Base-by-base conservation (phyloP, 1,284 basidiomycete genomes). In the Sanghuangporus baumii region DNA sequence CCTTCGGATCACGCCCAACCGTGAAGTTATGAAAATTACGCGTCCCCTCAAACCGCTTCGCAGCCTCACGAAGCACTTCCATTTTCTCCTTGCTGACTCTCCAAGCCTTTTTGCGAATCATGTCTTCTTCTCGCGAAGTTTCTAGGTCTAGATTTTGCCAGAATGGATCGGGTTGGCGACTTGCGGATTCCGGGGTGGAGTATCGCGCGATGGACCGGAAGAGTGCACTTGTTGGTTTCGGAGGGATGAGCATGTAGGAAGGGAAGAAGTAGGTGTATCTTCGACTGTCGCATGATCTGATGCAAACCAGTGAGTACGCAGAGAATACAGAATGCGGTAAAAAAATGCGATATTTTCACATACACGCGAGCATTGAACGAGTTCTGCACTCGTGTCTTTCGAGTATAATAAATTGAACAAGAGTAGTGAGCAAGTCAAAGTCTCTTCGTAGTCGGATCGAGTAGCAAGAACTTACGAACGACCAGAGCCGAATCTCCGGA, bases 21-120 rank as follows among this genome's bases (percentile, higher is more conserved):
- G 97, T 99, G 70, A 96, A 99, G 74, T 99, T 99, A 76, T 98
- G 94, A 74, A 97, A 99, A 74, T 99, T 98, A 74, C 93, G 93
- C 5, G 86, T 88, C 7, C 91, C 94, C 69, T 89, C 82, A 70
- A 87, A 97, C 69, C 81, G 83, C 63, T 80, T 78, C 7, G 87
- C 83, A 1, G 83, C 74, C 14, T 73, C 75, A 61, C 87, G 79
- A 55, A 96, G 78, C 47, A 74, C 72, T 52, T 81, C 79, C 23
- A 96, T 67, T 31, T 84, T 81, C 12, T 81, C 80, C 2, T 75
- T 51, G 41, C 77, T 73, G 23, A 87, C 81, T 59, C 93, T 83
- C 85, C 90, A 96, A 16, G 73, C 71, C 52, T 85, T 81, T 73
- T 89, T 93, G 52, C 83, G 79, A 18, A 68, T 66, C 46, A 89